Evolutionary conservation across 2,329 filamentous ascomycete species (phyloP).

Genomic region (Colletotrichum sansevieriae): DNA sequence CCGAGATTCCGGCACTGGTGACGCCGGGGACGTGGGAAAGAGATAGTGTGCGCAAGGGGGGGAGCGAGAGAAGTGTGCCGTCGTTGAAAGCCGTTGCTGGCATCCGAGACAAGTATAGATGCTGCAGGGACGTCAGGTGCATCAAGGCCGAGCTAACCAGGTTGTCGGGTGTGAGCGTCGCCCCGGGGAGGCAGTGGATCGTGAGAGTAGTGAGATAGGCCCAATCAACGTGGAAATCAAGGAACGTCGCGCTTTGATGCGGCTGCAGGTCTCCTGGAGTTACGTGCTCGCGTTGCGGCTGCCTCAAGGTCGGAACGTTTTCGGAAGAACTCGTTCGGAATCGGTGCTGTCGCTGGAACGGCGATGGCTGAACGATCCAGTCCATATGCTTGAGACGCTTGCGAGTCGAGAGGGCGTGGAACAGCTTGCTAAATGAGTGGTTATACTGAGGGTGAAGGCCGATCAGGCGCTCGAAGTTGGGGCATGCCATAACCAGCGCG

Average conservation of each 20-base stretch:
- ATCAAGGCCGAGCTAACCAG: slow-evolving; percentile 65
- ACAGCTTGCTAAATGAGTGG: slow-evolving; percentile 68
- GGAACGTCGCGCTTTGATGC: slow-evolving; percentile 59
- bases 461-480: slow-evolving; percentile 71
- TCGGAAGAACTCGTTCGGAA: slow-evolving; percentile 42
- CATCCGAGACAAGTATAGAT: slow-evolving; percentile 71
- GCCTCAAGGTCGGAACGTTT: slow-evolving; percentile 16
- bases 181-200: slow-evolving; percentile 70
- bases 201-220: slow-evolving; percentile 66
- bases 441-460: slow-evolving; percentile 68
- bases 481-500: slow-evolving; percentile 73
- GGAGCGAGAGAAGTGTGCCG: slow-evolving; percentile 65
- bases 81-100: slow-evolving; percentile 70
- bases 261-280: slow-evolving; percentile 56
- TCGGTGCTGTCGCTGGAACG: slow-evolving; percentile 53
- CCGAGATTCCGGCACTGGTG: slow-evolving; percentile 67
- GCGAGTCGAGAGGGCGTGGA: slow-evolving; percentile 71
- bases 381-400: slow-evolving; percentile 68
- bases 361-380: slow-evolving; percentile 65
- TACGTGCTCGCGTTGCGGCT: slow-evolving; percentile 32
- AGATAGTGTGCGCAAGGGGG: slow-evolving; percentile 66
- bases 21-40: slow-evolving; percentile 69
- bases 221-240: slow-evolving; percentile 68
- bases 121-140: slow-evolving; percentile 66
- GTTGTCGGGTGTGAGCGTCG: slow-evolving; percentile 64